Percentiles rank a stretch among this genome's conserved stretches.
Evolutionary conservation across 1,139 yeast species (phyloP).

Genomic region (Meyerozyma smithsonii): DNA sequence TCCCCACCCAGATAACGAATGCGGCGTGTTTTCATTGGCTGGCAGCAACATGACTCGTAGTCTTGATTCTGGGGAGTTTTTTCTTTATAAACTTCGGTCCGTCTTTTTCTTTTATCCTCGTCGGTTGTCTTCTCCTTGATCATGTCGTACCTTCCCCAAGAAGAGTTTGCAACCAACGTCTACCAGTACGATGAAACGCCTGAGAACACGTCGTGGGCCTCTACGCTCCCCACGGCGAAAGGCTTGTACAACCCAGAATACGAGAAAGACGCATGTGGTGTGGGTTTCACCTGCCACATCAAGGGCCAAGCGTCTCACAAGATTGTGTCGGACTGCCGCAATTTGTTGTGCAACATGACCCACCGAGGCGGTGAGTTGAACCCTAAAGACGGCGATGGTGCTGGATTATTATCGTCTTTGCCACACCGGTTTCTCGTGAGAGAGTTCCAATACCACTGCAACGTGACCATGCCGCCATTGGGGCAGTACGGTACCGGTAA

Average conservation of each 20-base stretch:
- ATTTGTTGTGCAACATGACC: constrained; percentile 92
- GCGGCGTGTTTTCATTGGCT: constrained; percentile 2
- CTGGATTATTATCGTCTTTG: constrained; percentile 90
- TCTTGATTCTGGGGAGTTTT: too few species aligned
- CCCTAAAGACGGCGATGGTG: constrained; percentile 98
- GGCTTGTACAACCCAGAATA: constrained; percentile 92
- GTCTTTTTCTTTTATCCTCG: not conserved
- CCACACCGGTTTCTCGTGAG: constrained; percentile 84
- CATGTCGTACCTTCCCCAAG: constrained; percentile 35
- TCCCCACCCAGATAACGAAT: not conserved
- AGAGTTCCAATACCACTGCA: constrained; percentile 69
- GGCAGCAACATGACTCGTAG: not conserved
- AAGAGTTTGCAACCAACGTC: constrained; percentile 36
- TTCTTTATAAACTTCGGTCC: not conserved
- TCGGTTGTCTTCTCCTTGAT: not conserved
- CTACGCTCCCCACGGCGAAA: constrained; percentile 77
- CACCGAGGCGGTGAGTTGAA: constrained; percentile 98
- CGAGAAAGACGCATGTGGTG: constrained; percentile 98
- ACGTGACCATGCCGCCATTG: constrained; percentile 58
- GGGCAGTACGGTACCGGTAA: constrained; percentile 97
- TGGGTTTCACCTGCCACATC: constrained; percentile 93
- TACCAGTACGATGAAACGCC: constrained; percentile 73
- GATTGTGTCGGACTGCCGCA: constrained; percentile 86
- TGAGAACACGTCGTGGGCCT: constrained; percentile 87
- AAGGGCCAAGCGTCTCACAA: constrained; percentile 86